Percentiles rank a stretch among this genome's conserved stretches.
These are phyloP conservation scores for Aspergillus sp. DNA, from an alignment of 2,329 filamentous ascomycete genomes.

Conservation along the genomic window DNA sequence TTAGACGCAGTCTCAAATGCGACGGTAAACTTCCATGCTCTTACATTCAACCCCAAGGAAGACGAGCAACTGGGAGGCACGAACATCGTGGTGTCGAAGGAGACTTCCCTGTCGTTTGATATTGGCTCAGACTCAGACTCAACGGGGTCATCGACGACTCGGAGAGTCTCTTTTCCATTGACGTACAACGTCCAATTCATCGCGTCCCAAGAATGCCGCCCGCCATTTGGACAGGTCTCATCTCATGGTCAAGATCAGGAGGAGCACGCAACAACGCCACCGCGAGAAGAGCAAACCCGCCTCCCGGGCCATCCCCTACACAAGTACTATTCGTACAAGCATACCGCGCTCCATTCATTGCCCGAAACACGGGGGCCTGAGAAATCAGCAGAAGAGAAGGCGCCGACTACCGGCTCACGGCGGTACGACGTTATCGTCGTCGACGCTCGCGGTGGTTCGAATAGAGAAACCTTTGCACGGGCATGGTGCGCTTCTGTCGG, in stretches of 20 bases:
- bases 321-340: conserved; percentile 23
- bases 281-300: conserved; percentile 14
- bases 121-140: conserved; percentile 8
- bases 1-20: conserved; percentile 3
- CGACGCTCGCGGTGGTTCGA: conserved; percentile 25
- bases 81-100: conserved; percentile 12
- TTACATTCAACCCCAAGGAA: conserved; percentile 17
- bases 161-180: conserved; percentile 33
- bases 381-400: conserved; percentile 4
- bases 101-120: conserved; percentile 20
- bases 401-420: conserved; percentile 1
- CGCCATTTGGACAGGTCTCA: conserved; percentile 29
- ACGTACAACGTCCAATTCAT: conserved; percentile 46
- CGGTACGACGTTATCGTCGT: conserved; percentile 22
- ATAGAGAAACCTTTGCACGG: conserved; percentile 33
- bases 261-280: conserved; percentile 4
- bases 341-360: conserved; percentile 19
- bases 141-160: conserved; percentile 8
- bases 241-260: neutral
- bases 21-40: conserved; percentile 13
- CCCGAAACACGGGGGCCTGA: conserved; percentile 11
- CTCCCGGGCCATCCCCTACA: conserved; percentile 33
- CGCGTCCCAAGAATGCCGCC: conserved; percentile 44
- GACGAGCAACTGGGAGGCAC: conserved; percentile 6
- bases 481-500: conserved; percentile 38